Conservation (phyloP, 768 basidiomycete species). For the Asterophora parasitica region DNA sequence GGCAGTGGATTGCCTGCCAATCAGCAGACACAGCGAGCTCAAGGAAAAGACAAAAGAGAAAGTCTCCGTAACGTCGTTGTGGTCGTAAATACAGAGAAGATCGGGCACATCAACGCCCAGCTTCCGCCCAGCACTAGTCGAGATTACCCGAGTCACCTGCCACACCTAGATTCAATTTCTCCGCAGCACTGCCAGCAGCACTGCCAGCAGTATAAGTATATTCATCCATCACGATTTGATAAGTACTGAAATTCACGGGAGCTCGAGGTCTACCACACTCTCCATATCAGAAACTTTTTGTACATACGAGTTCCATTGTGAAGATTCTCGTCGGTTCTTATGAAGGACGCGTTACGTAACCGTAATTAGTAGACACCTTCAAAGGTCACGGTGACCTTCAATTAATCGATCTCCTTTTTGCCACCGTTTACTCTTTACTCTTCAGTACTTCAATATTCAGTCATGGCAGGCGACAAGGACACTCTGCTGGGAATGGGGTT, state of each 20-base stretch:
- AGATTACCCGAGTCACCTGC: constrained; percentile 18
- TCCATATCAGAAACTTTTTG: no score
- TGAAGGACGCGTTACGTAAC: constrained; percentile 3
- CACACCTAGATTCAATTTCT: background rate
- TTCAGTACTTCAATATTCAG: no score
- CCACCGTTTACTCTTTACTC: background rate
- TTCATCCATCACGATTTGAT: no score
- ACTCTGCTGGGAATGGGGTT: constrained; percentile 85
- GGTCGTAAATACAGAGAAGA: constrained; percentile 15
- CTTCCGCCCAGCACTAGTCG: constrained; percentile 2
- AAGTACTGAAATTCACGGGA: background rate
- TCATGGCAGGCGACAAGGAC: constrained; percentile 63
- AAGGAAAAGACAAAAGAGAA: background rate
- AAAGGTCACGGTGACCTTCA: constrained; percentile 5
- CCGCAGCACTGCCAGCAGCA: no score
- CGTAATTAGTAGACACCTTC: background rate
- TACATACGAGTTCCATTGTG: no score
- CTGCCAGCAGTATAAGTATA: no score
- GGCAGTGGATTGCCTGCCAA: background rate
- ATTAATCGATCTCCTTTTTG: constrained; percentile 1
- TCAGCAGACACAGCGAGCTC: background rate
- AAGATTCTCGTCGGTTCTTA: no score
- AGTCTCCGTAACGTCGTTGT: constrained; percentile 23
- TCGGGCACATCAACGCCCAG: constrained; percentile 9
- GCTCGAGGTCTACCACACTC: no score